phyloP scores from a whole-genome alignment of 768 basidiomycete species.

The Leccinum uliginosum region DNA sequence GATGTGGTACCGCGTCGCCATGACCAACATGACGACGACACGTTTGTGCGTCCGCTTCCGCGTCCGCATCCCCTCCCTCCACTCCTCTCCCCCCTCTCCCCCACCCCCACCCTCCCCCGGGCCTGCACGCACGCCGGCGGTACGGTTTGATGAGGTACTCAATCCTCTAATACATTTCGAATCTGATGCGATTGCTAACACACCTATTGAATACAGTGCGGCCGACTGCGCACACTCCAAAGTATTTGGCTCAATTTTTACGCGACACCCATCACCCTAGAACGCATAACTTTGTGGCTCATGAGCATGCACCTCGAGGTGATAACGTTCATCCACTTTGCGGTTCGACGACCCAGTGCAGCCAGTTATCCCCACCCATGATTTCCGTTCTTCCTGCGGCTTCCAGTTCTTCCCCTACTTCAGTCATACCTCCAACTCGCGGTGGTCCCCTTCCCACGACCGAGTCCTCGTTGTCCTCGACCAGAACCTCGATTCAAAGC shows the following conservation, averaged over 20 bases:
- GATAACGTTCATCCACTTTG: neutral
- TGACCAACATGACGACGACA: too few species aligned
- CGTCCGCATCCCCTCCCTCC: too few species aligned
- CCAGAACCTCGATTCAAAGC: neutral
- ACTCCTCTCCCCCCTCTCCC: too few species aligned
- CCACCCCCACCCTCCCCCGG: too few species aligned
- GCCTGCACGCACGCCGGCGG: too few species aligned
- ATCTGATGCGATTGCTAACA: constrained; percentile 4
- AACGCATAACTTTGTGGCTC: neutral
- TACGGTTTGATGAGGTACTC: too few species aligned
- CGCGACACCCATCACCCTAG: neutral
- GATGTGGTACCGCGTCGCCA: too few species aligned
- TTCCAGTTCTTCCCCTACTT: neutral
- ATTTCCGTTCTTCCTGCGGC: neutral
- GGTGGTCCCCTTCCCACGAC: neutral
- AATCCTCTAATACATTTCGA: neutral
- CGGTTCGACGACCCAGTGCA: neutral
- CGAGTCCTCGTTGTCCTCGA: neutral
- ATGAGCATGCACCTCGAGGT: neutral
- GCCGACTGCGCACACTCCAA: neutral
- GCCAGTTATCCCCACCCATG: neutral
- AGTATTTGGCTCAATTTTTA: neutral
- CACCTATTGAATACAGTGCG: constrained; percentile 1
- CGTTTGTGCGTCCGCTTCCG: too few species aligned
- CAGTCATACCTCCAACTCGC: neutral